Evolutionary conservation across 345 rosid species (phyloP).

Genomic region (Citrus inodora): DNA sequence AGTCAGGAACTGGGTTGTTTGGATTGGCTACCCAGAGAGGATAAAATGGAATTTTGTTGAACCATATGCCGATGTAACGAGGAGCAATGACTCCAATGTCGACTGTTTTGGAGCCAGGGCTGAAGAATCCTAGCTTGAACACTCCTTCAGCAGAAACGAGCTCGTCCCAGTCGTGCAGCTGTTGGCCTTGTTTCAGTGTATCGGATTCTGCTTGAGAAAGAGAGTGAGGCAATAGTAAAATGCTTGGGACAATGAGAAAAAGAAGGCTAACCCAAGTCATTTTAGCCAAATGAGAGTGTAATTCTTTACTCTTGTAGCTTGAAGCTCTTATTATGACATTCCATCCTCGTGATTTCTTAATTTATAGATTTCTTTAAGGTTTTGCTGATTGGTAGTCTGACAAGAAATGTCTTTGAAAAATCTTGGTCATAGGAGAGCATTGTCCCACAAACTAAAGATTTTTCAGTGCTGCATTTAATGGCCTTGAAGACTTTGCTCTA

Average conservation of each 20-base stretch:
- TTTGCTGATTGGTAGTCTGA: not conserved
- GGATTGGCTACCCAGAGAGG: slow-evolving; percentile 65
- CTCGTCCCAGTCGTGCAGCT: slow-evolving; percentile 60
- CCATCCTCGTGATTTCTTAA: not conserved
- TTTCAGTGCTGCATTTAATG: not conserved
- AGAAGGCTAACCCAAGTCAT: slow-evolving; percentile 7
- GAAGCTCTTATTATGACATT: not conserved
- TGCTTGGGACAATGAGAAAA: slow-evolving; percentile 4
- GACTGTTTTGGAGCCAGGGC: slow-evolving; percentile 26
- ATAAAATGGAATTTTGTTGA: slow-evolving; percentile 25
- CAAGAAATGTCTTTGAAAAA: not conserved
- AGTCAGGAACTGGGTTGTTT: slow-evolving; percentile 36
- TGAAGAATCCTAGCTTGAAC: slow-evolving; percentile 63
- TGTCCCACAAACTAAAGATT: not conserved
- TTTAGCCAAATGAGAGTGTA: not conserved
- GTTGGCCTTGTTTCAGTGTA: slow-evolving; percentile 43
- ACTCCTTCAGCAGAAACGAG: slow-evolving; percentile 36
- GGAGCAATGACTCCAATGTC: slow-evolving; percentile 33
- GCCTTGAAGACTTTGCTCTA: not conserved
- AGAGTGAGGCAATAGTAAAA: not conserved
- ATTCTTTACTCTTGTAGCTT: not conserved
- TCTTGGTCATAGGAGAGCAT: not conserved
- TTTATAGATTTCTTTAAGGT: not conserved
- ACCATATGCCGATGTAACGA: slow-evolving; percentile 56
- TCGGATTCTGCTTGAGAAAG: slow-evolving; percentile 20